Percentiles rank a stretch among this genome's conserved stretches.
These are phyloP conservation scores for Spiraea crenata DNA, from an alignment of 331 rosid species.

Conservation along the genomic window DNA sequence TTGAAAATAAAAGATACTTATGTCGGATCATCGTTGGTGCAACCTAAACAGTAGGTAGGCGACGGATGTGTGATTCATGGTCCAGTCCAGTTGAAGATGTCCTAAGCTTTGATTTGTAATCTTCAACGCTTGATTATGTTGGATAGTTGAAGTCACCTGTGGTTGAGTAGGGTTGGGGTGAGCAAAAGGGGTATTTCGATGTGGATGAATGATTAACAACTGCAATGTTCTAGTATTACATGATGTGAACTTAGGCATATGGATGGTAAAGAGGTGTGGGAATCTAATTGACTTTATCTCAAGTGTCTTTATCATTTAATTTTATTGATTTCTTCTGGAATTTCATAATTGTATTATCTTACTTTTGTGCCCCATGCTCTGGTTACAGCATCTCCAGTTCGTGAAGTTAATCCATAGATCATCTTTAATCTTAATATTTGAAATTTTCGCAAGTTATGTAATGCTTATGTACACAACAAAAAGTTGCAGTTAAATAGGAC, in stretches of 20 bases:
- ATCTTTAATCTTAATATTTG: neutral
- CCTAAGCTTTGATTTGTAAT: constrained; percentile 1
- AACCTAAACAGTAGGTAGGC: no score
- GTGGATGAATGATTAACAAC: no score
- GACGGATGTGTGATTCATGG: no score
- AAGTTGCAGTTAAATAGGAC: neutral
- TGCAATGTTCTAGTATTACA: no score
- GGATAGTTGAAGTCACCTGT: neutral
- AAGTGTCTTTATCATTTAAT: neutral
- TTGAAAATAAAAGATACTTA: no score
- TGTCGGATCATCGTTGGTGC: no score
- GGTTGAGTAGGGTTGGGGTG: neutral
- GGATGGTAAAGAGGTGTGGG: neutral
- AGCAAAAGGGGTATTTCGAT: neutral
- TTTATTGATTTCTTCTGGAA: neutral
- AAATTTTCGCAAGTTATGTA: neutral
- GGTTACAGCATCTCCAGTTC: neutral
- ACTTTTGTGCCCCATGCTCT: neutral
- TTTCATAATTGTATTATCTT: neutral
- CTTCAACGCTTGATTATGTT: neutral
- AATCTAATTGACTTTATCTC: neutral
- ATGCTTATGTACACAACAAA: neutral
- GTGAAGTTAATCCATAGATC: neutral
- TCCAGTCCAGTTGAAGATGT: neutral
- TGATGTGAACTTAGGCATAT: neutral